Conservation (phyloP, 805 yeast genomes). For the Saccharomycopsis olivae region DNA sequence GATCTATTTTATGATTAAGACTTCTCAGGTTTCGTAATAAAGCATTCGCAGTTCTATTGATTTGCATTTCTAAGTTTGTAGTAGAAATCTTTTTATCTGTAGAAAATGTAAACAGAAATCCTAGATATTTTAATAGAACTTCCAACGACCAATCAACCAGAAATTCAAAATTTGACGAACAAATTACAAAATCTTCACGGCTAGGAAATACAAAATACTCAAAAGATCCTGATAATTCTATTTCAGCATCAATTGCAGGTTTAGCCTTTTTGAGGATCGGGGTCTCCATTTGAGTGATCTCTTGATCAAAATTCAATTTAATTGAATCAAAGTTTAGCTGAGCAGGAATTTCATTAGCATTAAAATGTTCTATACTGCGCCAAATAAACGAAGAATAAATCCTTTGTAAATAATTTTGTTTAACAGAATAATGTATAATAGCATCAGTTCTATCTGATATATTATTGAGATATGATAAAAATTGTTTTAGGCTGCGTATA, state of each 20-base stretch:
- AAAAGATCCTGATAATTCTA: neutral
- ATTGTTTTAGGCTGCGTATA: neutral
- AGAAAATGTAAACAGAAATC: too few relatives aligned
- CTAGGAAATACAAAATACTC: neutral
- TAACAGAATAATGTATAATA: neutral
- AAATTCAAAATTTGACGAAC: neutral
- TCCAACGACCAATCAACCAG: slow-evolving; percentile 2
- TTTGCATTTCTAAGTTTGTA: too few relatives aligned
- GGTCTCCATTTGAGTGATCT: neutral
- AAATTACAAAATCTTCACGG: neutral
- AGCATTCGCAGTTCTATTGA: too few relatives aligned
- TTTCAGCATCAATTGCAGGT: neutral
- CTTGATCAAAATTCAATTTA: neutral
- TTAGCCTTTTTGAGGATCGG: neutral
- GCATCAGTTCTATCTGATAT: neutral
- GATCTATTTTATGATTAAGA: too few relatives aligned
- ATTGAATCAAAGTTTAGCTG: neutral
- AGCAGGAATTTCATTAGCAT: too few relatives aligned
- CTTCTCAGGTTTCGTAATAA: too few relatives aligned
- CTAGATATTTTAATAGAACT: neutral
- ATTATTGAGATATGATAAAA: neutral
- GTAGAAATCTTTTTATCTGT: too few relatives aligned
- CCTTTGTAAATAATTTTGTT: neutral
- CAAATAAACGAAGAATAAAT: neutral
- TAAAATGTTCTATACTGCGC: neutral